Conservation (phyloP, 2,329 filamentous ascomycete species). For the Ilyonectria sp. region DNA sequence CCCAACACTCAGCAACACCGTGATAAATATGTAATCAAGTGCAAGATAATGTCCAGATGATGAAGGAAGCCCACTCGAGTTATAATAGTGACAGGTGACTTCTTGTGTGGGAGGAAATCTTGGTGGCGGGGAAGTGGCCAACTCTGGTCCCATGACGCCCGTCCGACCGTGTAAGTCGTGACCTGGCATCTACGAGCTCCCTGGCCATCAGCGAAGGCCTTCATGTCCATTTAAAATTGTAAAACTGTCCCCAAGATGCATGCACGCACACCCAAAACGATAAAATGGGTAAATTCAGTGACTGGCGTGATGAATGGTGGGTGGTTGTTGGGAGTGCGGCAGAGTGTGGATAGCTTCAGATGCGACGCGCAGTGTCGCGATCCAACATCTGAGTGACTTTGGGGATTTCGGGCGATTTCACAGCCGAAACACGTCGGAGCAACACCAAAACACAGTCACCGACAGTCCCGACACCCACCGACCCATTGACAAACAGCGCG, state of each 20-base stretch:
- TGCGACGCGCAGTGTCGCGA: constrained; percentile 41
- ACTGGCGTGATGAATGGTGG: constrained; percentile 36
- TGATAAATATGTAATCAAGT: not conserved
- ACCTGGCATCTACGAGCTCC: constrained; percentile 31
- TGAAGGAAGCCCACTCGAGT: not conserved
- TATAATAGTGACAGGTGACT: not conserved
- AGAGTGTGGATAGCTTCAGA: constrained; percentile 55
- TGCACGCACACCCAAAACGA: not conserved
- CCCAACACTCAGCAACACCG: constrained; percentile 6
- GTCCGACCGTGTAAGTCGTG: constrained; percentile 48
- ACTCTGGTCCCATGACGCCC: constrained; percentile 39
- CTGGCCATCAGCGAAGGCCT: constrained; percentile 4
- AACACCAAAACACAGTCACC: constrained; percentile 32
- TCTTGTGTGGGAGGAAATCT: constrained; percentile 4
- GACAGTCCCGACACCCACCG: constrained; percentile 34
- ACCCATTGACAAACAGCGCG: constrained; percentile 31
- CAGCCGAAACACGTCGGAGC: constrained; percentile 23
- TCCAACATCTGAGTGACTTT: constrained; percentile 50
- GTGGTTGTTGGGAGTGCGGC: constrained; percentile 39
- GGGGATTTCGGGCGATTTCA: constrained; percentile 26
- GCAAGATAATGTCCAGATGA: not conserved
- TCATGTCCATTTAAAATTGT: constrained; percentile 37
- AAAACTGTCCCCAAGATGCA: constrained; percentile 29
- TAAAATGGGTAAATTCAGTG: constrained; percentile 9
- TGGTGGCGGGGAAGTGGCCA: constrained; percentile 16